Conservation (phyloP, 2,329 filamentous ascomycete species). For the Ceratocystis destructans region DNA sequence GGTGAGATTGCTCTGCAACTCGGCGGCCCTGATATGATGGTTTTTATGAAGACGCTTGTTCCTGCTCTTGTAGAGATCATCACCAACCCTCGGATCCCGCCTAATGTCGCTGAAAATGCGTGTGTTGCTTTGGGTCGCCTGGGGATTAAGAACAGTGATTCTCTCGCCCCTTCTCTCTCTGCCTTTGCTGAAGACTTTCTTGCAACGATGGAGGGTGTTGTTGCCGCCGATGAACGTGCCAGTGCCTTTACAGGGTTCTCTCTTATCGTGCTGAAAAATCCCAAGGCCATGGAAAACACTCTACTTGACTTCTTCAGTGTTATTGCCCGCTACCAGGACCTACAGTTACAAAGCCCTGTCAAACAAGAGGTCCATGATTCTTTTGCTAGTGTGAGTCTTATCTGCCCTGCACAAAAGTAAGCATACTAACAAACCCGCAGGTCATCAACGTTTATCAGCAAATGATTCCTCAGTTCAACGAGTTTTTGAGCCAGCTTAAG, state of each 20-base stretch:
- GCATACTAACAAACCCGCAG: conserved; percentile 26
- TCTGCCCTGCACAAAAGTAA: neutral
- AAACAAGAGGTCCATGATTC: conserved; percentile 54
- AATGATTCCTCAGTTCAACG: conserved; percentile 45
- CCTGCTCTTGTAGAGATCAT: conserved; percentile 69
- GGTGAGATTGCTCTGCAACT: conserved; percentile 82
- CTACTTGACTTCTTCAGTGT: conserved; percentile 69
- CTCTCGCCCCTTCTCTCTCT: conserved; percentile 63
- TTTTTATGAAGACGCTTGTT: conserved; percentile 64
- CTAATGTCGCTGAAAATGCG: conserved; percentile 82
- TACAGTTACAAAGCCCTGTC: conserved; percentile 44
- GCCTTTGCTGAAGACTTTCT: conserved; percentile 76
- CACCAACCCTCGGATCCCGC: conserved; percentile 69
- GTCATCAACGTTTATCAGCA: conserved; percentile 42
- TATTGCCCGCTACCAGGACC: conserved; percentile 64
- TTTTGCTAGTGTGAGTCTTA: conserved; percentile 56
- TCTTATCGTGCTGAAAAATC: conserved; percentile 70
- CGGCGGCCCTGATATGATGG: conserved; percentile 53
- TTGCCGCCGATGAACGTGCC: conserved; percentile 84
- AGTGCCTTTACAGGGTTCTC: conserved; percentile 88
- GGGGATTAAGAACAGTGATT: conserved; percentile 62
- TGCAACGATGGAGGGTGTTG: conserved; percentile 65
- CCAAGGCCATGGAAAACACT: conserved; percentile 78
- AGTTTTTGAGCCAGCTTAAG: conserved; percentile 39
- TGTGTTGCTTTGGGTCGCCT: conserved; percentile 83